Conservation (phyloP, 1,139 yeast species). For the Wickerhamiella pararugosa region DNA sequence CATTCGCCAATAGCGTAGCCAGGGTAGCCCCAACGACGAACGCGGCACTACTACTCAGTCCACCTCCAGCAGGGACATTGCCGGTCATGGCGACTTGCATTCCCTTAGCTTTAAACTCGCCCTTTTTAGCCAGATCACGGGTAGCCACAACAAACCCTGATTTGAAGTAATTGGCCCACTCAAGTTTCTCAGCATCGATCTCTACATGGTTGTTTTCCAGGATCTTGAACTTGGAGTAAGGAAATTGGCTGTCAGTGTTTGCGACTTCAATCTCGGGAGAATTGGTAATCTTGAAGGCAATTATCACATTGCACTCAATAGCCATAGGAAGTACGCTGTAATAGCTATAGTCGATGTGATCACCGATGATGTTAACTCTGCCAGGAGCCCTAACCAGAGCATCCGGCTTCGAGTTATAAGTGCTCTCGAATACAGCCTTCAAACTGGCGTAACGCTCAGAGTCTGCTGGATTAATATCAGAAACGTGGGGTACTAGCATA, state of each 20-base stretch:
- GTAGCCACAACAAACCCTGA: constrained; percentile 53
- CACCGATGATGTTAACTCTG: constrained; percentile 61
- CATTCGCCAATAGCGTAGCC: constrained; percentile 43
- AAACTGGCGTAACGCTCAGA: constrained; percentile 15
- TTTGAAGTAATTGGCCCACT: constrained; percentile 56
- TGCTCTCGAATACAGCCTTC: constrained; percentile 7
- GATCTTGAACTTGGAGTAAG: constrained; percentile 29
- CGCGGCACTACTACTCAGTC: constrained; percentile 60
- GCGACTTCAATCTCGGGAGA: constrained; percentile 29
- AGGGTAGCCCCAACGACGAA: constrained; percentile 53
- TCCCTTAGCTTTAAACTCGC: constrained; percentile 24
- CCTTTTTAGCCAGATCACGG: constrained; percentile 30
- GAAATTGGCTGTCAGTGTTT: constrained; percentile 32
- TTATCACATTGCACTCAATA: constrained; percentile 46
- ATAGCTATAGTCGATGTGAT: constrained; percentile 56
- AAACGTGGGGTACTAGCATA: constrained; percentile 25
- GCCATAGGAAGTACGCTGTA: constrained; percentile 70
- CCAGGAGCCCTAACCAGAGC: constrained; percentile 56
- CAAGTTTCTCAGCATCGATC: constrained; percentile 36
- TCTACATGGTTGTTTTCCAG: constrained; percentile 31
- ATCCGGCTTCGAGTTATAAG: constrained; percentile 23
- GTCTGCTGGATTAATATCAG: constrained; percentile 49
- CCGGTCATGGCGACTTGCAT: constrained; percentile 46
- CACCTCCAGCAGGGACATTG: constrained; percentile 60
- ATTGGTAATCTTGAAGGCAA: constrained; percentile 32